Conservation (phyloP, 2,329 filamentous ascomycete genomes). For the Talaromyces atroroseus region DNA sequence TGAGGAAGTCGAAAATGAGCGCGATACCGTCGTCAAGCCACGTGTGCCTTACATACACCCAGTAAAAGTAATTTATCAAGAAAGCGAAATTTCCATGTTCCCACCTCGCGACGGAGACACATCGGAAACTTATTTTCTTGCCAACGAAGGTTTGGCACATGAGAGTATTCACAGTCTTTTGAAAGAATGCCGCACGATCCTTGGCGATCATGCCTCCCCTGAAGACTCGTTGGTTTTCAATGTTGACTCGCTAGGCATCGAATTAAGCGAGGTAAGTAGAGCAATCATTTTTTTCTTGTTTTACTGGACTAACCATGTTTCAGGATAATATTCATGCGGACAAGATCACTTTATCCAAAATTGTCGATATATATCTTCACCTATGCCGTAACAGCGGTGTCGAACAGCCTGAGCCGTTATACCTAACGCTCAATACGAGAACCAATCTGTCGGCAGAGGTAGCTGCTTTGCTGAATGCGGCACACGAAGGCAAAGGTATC, state of each 20-base stretch:
- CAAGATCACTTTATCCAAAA: constrained; percentile 49
- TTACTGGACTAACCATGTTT: constrained; percentile 20
- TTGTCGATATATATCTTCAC: constrained; percentile 55
- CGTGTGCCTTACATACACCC: constrained; percentile 32
- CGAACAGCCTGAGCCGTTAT: constrained; percentile 50
- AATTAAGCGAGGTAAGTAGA: constrained; percentile 53
- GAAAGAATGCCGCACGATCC: constrained; percentile 49
- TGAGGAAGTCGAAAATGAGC: constrained; percentile 14
- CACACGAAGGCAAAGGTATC: constrained; percentile 53
- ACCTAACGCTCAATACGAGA: constrained; percentile 52
- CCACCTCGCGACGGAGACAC: constrained; percentile 50
- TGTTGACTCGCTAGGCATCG: constrained; percentile 51
- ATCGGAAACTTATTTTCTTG: constrained; percentile 52
- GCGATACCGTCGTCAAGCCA: constrained; percentile 1
- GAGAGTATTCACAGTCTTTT: constrained; percentile 53
- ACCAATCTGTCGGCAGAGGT: constrained; percentile 51
- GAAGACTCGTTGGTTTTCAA: constrained; percentile 55
- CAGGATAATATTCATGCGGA: constrained; percentile 48
- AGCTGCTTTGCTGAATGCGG: constrained; percentile 47
- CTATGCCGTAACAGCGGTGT: constrained; percentile 56
- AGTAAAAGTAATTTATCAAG: constrained; percentile 52
- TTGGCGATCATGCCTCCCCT: constrained; percentile 50
- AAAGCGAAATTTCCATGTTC: constrained; percentile 54
- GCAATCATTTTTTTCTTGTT: neutral
- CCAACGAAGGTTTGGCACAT: constrained; percentile 51